Conservation (phyloP, 106 monocot genomes). For the Alisma plantagoaquatica region DNA sequence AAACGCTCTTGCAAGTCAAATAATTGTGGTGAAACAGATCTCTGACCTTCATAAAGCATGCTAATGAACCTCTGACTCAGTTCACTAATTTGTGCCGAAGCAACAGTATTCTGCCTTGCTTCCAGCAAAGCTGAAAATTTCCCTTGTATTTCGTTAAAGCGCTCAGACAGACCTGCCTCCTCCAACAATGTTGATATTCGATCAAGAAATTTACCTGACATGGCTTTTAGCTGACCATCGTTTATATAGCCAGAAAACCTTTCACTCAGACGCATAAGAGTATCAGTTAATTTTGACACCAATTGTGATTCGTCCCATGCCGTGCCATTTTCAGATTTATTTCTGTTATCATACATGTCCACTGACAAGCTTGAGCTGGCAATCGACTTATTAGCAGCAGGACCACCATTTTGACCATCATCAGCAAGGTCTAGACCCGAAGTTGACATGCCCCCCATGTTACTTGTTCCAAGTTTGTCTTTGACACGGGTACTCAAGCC, state of each 20-base stretch:
- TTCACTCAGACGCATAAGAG: constrained; percentile 63
- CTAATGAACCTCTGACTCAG: constrained; percentile 67
- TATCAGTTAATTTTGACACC: constrained; percentile 49
- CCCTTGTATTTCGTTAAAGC: constrained; percentile 68
- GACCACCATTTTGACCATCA: too few relatives aligned
- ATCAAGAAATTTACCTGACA: constrained; percentile 70
- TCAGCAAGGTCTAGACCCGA: too few relatives aligned
- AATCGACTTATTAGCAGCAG: too few relatives aligned
- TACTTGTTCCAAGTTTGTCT: too few relatives aligned
- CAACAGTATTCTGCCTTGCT: constrained; percentile 57
- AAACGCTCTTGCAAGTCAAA: constrained; percentile 79
- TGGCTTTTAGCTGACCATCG: constrained; percentile 59
- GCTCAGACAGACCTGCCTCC: constrained; percentile 62
- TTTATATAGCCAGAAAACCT: constrained; percentile 80
- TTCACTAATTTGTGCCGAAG: constrained; percentile 70
- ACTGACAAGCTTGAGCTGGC: too few relatives aligned
- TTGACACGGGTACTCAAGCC: constrained; percentile 63
- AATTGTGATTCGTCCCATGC: constrained; percentile 45
- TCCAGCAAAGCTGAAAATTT: constrained; percentile 63
- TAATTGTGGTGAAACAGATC: constrained; percentile 79
- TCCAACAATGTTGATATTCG: constrained; percentile 76
- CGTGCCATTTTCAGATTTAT: too few relatives aligned
- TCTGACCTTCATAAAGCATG: constrained; percentile 71
- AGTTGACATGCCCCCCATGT: too few relatives aligned
- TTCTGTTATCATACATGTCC: too few relatives aligned